Evolutionary conservation across 2,329 filamentous ascomycete species (phyloP), one percentile per base, ranked within the genome.

Genomic region (Aspergillus pseudotamarii): DNA sequence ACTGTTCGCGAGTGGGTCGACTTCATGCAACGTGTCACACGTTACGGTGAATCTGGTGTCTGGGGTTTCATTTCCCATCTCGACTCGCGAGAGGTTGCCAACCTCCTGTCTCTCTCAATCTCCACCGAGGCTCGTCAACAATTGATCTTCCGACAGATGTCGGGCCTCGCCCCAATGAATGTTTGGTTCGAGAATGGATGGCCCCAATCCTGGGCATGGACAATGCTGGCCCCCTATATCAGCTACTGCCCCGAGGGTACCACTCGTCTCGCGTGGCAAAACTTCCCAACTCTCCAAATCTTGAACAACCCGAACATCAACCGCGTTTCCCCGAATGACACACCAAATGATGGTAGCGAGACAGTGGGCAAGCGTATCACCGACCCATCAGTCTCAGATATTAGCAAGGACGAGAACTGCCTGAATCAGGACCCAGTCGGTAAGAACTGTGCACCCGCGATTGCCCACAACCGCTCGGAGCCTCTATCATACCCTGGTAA

Each of bases 181-280:
- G 89, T 91, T 11, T 95, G 91, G 91, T 93, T 94, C 73, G 88
- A 92, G 71, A 83, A 87, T 6, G 91, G 91, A 43, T 88, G 94
- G 36, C 91, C 91, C 0, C 92, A 95, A 76, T 92, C 89, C 0
- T 95, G 92, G 91, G 87, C 89, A 0, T 96, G 92, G 92, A 91
- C 91, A 0, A 83, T 92, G 26, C 82, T 95, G 4, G 91, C 92
- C 0, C 92, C 91, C 0, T 93, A 93, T 78, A 94, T 96, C 75
- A 88, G 86, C 38, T 89, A 84, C 6, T 96, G 92, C 76, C 92
- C 92, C 0, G 80, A 79, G 51, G 87, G 90, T 74, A 88, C 89
- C 68, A 94, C 91, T 0, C 88, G 91, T 9, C 82, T 95, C 34
- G 85, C 88, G 26, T 96, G 92, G 92, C 90, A 94, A 75, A 96